Conservation (phyloP, 2,329 filamentous ascomycete genomes). For the Penicillium occitanis region DNA sequence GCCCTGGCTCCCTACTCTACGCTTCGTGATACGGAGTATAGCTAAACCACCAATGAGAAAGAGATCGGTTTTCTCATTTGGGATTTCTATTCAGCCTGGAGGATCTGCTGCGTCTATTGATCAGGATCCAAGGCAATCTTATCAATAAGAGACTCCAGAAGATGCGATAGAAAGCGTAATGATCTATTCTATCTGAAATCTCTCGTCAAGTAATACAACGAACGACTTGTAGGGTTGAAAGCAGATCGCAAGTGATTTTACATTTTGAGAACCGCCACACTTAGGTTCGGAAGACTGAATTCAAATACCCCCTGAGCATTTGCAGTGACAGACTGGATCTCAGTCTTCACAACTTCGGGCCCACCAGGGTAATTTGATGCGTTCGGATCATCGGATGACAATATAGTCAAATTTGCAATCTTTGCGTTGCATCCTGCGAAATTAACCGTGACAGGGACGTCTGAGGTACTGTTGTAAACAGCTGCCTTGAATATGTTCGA, state of each 20-base stretch:
- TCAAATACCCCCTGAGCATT: neutral
- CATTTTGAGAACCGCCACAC: neutral
- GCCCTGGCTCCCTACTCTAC: no score
- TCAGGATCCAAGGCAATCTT: neutral
- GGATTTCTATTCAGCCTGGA: neutral
- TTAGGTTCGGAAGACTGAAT: neutral
- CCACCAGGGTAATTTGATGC: neutral
- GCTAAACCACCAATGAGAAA: no score
- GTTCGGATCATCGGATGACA: conserved; percentile 2
- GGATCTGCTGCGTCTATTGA: neutral
- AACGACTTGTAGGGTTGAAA: neutral
- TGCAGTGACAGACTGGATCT: neutral
- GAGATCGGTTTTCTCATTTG: no score
- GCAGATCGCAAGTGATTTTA: neutral
- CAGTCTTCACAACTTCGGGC: neutral
- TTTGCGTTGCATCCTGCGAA: neutral
- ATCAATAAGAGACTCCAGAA: neutral
- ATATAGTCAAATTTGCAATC: neutral
- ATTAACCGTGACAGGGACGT: neutral
- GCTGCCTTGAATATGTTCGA: neutral
- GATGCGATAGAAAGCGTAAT: neutral
- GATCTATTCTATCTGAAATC: neutral
- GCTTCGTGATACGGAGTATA: no score
- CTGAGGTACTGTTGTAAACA: neutral
- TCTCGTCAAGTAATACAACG: neutral